These are phyloP conservation scores for Tephrocybe sp. DNA, from an alignment of 768 basidiomycete species.

Conservation along the genomic window DNA sequence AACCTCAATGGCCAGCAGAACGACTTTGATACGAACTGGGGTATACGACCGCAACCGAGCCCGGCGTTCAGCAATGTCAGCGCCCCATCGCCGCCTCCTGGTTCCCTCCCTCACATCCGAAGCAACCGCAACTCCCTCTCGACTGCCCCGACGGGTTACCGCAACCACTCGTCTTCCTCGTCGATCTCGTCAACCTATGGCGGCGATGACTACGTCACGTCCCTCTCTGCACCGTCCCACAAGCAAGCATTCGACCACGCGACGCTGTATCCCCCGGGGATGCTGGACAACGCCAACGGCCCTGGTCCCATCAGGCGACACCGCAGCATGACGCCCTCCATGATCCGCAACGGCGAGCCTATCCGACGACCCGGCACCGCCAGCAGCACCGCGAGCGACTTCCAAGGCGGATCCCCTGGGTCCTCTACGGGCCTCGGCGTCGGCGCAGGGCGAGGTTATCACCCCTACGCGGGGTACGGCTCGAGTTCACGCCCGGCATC, in stretches of 20 bases:
- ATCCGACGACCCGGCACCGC: slow-evolving; percentile 49
- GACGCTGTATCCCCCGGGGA: slow-evolving; percentile 46
- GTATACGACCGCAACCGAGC: slow-evolving; percentile 33
- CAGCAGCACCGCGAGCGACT: slow-evolving; percentile 36
- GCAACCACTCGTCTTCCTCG: slow-evolving; percentile 28
- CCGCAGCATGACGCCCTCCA: slow-evolving; percentile 75
- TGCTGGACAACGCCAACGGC: slow-evolving; percentile 34
- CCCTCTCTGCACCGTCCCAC: slow-evolving; percentile 69
- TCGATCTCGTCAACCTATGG: slow-evolving; percentile 28
- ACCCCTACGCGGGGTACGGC: slow-evolving; percentile 52
- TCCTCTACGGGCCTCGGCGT: slow-evolving; percentile 27
- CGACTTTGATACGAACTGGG: slow-evolving; percentile 35
- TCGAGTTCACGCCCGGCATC: slow-evolving; percentile 37
- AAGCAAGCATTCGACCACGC: slow-evolving; percentile 65
- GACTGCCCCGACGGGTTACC: slow-evolving; percentile 24
- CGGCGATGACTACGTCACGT: slow-evolving; percentile 42
- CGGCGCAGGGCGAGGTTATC: slow-evolving; percentile 45
- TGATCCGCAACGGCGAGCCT: slow-evolving; percentile 51
- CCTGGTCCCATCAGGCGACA: slow-evolving; percentile 69
- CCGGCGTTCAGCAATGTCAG: slow-evolving; percentile 41
- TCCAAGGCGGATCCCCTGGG: slow-evolving; percentile 32
- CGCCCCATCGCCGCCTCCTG: slow-evolving; percentile 38
- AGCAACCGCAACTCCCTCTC: slow-evolving; percentile 21
- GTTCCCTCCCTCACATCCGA: slow-evolving; percentile 23
- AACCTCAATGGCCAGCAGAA: not conserved